Percentiles rank a stretch among this genome's conserved stretches.
Conservation (phyloP, 306 rosid genomes). For the Rubus parviflorus region DNA sequence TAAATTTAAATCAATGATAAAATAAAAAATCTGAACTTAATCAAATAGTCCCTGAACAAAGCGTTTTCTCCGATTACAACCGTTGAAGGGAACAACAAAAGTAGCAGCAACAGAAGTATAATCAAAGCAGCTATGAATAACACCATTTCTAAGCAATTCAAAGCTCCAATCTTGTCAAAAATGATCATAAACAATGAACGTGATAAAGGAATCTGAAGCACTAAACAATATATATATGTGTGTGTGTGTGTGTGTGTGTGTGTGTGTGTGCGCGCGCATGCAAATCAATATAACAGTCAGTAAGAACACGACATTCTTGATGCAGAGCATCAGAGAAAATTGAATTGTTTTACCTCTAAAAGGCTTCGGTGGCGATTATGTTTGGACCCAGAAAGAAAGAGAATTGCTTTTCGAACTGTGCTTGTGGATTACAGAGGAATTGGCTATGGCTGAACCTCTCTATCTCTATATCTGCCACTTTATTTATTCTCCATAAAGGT, state of each 20-base stretch:
- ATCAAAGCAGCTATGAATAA: not conserved
- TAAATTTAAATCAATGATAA: not conserved
- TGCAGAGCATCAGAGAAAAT: not conserved
- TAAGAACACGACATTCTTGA: slow-evolving; percentile 2
- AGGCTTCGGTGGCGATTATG: slow-evolving; percentile 7
- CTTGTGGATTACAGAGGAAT: not conserved
- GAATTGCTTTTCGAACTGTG: not conserved
- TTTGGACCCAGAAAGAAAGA: not conserved
- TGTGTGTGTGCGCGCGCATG: too few relatives aligned
- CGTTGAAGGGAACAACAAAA: not conserved
- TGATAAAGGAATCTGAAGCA: not conserved
- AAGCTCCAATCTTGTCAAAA: not conserved
- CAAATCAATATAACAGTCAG: not conserved
- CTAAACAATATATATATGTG: not conserved
- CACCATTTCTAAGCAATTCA: not conserved
- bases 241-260: too few relatives aligned
- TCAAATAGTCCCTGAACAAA: not conserved
- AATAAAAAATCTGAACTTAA: not conserved
- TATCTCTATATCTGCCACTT: not conserved
- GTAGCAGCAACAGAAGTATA: not conserved
- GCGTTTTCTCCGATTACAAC: not conserved
- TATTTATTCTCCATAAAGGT: not conserved
- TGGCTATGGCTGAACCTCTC: not conserved
- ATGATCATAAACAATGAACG: not conserved
- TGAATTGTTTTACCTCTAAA: not conserved